phyloP scores from a whole-genome alignment of 2,329 filamentous ascomycete species.

The Cladophialophora psammophila region DNA sequence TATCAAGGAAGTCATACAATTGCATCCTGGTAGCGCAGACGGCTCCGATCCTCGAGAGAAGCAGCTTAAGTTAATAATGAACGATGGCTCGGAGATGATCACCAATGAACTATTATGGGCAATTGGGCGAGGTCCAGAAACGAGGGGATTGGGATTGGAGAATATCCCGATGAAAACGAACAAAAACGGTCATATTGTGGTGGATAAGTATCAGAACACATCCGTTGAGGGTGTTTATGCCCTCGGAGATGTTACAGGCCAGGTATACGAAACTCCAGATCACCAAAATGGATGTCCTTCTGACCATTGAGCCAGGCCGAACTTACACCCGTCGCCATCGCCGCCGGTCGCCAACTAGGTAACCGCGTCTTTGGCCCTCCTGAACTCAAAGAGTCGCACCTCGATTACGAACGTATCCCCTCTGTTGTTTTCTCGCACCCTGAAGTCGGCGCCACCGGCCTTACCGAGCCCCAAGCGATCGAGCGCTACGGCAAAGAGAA shows the following conservation, averaged over 20 bases:
- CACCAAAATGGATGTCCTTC: neutral
- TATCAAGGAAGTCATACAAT: slow-evolving; percentile 57
- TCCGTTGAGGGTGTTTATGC: slow-evolving; percentile 57
- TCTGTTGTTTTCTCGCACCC: slow-evolving; percentile 62
- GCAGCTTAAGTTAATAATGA: slow-evolving; percentile 53
- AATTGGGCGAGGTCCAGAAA: slow-evolving; percentile 56
- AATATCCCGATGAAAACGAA: slow-evolving; percentile 53
- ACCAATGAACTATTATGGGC: slow-evolving; percentile 61
- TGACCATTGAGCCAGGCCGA: slow-evolving; percentile 46
- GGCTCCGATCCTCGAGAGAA: slow-evolving; percentile 57
- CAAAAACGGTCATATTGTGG: slow-evolving; percentile 51
- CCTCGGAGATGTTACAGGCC: slow-evolving; percentile 60
- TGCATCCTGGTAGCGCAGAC: slow-evolving; percentile 44
- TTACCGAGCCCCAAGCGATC: slow-evolving; percentile 59
- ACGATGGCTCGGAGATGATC: slow-evolving; percentile 53
- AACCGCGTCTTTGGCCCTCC: slow-evolving; percentile 59
- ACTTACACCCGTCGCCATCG: slow-evolving; percentile 61
- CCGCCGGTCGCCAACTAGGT: slow-evolving; percentile 58
- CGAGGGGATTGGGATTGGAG: slow-evolving; percentile 52
- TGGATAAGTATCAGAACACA: slow-evolving; percentile 61
- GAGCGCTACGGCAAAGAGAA: slow-evolving; percentile 58
- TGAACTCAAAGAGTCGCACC: slow-evolving; percentile 52
- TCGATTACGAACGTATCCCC: slow-evolving; percentile 60
- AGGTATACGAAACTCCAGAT: slow-evolving; percentile 34
- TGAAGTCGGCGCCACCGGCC: slow-evolving; percentile 57